phyloP scores from a whole-genome alignment of 176 grass and related monocot genomes.

The Alopecurus myosuroides region DNA sequence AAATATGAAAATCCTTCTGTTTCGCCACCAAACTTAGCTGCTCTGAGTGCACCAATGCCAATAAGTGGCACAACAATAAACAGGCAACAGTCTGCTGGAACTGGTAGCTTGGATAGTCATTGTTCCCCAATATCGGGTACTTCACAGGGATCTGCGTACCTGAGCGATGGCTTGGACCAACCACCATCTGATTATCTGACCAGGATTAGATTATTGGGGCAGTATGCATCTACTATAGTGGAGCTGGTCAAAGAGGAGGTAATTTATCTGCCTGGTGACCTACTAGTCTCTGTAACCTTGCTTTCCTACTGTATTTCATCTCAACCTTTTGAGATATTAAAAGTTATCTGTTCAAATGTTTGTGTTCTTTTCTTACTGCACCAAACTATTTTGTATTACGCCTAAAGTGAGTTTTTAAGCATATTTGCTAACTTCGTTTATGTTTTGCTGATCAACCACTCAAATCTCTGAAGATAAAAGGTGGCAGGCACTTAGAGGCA shows the following conservation, averaged over 20 bases:
- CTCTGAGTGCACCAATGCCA: slow-evolving; percentile 75
- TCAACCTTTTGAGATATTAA: slow-evolving; percentile 17
- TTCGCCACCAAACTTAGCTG: slow-evolving; percentile 56
- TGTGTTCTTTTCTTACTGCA: neutral
- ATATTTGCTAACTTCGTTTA: slow-evolving; percentile 15
- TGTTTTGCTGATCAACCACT: slow-evolving; percentile 20
- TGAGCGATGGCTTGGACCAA: slow-evolving; percentile 71
- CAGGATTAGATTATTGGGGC: slow-evolving; percentile 81
- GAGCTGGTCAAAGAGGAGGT: slow-evolving; percentile 92
- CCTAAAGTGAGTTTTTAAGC: neutral
- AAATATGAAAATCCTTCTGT: slow-evolving; percentile 59
- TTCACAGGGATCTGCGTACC: slow-evolving; percentile 82
- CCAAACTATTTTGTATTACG: neutral
- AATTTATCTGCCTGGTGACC: slow-evolving; percentile 18
- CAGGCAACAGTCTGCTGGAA: slow-evolving; percentile 36
- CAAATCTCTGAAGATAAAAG: slow-evolving; percentile 47
- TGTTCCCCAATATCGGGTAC: slow-evolving; percentile 66
- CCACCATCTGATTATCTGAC: slow-evolving; percentile 55
- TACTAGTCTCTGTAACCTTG: neutral
- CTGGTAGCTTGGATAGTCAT: slow-evolving; percentile 67
- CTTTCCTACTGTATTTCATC: slow-evolving; percentile 10
- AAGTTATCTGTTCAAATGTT: neutral
- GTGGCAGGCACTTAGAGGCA: slow-evolving; percentile 57
- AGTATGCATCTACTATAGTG: slow-evolving; percentile 60
- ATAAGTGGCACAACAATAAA: slow-evolving; percentile 52